These are phyloP conservation scores for Calonectria ilicicola DNA, from an alignment of 2,329 filamentous ascomycete species.

Conservation along the genomic window DNA sequence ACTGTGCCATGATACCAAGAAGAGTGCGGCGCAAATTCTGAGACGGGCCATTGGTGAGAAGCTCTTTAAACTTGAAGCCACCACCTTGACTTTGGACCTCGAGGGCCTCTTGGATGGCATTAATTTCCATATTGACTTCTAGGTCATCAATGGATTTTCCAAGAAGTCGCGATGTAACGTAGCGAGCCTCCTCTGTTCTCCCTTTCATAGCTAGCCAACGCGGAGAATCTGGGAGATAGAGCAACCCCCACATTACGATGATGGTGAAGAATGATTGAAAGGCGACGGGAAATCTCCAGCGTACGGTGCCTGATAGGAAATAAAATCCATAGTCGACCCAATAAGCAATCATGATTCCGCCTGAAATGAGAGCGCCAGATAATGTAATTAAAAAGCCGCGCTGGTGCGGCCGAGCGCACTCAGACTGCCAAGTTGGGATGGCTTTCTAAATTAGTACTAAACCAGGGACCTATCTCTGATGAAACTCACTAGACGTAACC, in stretches of 20 bases:
- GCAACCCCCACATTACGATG: neutral
- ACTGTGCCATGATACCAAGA: neutral
- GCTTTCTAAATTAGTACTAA: neutral
- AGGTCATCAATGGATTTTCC: neutral
- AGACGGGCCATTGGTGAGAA: neutral
- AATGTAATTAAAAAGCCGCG: neutral
- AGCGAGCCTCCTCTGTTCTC: neutral
- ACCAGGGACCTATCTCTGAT: fast-evolving
- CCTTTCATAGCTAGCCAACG: neutral
- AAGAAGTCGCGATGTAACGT: neutral
- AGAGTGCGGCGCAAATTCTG: neutral
- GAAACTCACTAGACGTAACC: neutral
- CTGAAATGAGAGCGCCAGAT: neutral
- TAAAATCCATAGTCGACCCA: neutral
- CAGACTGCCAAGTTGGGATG: neutral
- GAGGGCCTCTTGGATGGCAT: neutral
- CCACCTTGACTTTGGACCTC: neutral
- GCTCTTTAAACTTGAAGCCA: neutral
- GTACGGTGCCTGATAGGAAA: neutral
- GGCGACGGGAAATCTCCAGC: neutral
- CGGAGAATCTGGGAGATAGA: neutral
- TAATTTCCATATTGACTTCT: neutral
- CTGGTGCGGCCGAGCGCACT: neutral
- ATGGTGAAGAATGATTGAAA: neutral
- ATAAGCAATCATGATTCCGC: neutral